Evolutionary conservation across 129 eudicot species (phyloP).

Genomic region (Escallonia rubra): DNA sequence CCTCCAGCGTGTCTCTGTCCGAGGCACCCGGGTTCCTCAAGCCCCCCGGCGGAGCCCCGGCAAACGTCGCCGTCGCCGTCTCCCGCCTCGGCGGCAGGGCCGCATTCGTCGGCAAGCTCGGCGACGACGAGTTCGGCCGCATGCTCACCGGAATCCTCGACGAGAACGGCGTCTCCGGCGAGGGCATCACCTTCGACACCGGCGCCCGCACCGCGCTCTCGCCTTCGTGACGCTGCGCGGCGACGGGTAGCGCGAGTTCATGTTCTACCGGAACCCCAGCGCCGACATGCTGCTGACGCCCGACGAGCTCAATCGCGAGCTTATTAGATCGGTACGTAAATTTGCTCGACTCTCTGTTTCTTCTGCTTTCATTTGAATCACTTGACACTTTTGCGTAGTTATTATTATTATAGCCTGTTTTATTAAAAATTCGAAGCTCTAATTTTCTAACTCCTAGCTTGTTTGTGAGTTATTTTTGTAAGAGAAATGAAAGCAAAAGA

Average conservation of each 20-base stretch:
- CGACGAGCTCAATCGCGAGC: conserved; percentile 66
- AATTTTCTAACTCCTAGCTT: too few relatives aligned
- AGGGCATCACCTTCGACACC: conserved; percentile 57
- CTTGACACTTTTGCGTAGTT: too few relatives aligned
- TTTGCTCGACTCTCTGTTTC: too few relatives aligned
- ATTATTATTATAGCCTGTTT: too few relatives aligned
- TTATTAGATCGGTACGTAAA: conserved; percentile 66
- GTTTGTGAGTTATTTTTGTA: too few relatives aligned
- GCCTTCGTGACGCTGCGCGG: conserved; percentile 79
- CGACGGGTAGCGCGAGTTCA: conserved; percentile 91
- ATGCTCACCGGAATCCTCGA: conserved; percentile 75
- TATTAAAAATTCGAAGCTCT: too few relatives aligned
- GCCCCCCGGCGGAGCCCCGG: conserved; percentile 97
- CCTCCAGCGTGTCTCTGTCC: conserved; percentile 75
- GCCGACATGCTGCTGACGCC: conserved; percentile 88
- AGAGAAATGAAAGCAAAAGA: too few relatives aligned
- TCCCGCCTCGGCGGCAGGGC: conserved; percentile 70
- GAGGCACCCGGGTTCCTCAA: conserved; percentile 89
- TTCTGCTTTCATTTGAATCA: too few relatives aligned
- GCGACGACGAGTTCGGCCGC: conserved; percentile 85
- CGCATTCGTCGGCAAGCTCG: conserved; percentile 86
- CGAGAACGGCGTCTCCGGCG: conserved; percentile 55
- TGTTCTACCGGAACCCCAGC: conserved; percentile 88
- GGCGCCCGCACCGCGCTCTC: conserved; percentile 67
- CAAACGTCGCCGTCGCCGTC: conserved; percentile 88